A percentile compares a stretch with the other conserved stretches of the same genome.
phyloP scores from a whole-genome alignment of 2,329 filamentous ascomycete genomes.

The Beauveria scarabaeidicola region DNA sequence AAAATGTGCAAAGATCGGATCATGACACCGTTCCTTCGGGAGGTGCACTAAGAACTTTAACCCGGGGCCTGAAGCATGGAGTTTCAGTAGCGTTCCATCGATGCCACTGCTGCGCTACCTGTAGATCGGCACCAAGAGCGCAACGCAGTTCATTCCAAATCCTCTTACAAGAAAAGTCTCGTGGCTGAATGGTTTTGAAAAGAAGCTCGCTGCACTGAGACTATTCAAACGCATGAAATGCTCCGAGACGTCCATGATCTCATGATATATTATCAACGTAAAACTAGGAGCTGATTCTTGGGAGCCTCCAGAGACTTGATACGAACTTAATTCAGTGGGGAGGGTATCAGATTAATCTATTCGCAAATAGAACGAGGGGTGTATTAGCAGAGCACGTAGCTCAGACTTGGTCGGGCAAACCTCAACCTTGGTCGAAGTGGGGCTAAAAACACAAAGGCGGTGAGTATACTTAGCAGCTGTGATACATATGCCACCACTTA shows the following conservation, averaged over 20 bases:
- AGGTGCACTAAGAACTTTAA: neutral
- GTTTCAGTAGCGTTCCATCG: conserved; percentile 1
- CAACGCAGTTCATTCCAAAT: neutral
- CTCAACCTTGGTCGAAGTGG: no score
- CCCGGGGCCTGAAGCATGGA: neutral
- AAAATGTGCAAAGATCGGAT: no score
- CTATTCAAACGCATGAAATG: neutral
- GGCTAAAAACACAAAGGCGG: no score
- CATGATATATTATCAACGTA: neutral
- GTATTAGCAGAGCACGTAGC: no score
- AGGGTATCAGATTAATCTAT: no score
- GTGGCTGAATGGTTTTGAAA: neutral
- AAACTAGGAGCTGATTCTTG: neutral
- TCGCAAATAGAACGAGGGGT: conserved; percentile 56
- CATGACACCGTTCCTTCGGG: neutral
- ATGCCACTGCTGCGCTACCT: neutral
- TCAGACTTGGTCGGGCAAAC: no score
- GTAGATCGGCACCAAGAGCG: neutral
- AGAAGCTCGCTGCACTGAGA: neutral
- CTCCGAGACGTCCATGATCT: neutral
- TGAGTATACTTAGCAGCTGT: no score
- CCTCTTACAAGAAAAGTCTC: neutral
- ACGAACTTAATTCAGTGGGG: no score
- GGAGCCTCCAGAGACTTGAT: no score
- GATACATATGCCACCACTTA: no score